Base-by-base conservation (phyloP, 495 filamentous ascomycete genomes). In the Penicillium robsamsonii region DNA sequence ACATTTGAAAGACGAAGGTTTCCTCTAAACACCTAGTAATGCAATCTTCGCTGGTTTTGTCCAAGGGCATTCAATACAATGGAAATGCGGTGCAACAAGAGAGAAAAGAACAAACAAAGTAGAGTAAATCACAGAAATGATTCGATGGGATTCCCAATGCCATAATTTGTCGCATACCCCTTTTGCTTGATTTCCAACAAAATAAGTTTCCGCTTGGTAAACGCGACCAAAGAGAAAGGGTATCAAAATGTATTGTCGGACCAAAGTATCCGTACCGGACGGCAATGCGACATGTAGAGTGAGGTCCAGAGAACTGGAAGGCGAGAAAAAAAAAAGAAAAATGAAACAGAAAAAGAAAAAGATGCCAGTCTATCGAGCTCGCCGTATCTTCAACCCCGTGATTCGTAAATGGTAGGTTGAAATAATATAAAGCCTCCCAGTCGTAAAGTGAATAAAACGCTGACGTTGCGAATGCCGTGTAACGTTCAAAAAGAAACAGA, bases 161-260 rank as follows among this genome's bases (percentile, higher is more conserved):
- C 24, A 20, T 47, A 48, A 22, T 38, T 44, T 43, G 47, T 47
- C 49, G 45, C 43, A 15, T 31, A 57, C 42, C 55, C n/a, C 48
- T 42, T 43, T 48, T 58, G 49, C 38, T 50, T 37, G 30, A 45
- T 59, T 63, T 56, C 53, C 48, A 27, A 46, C 27, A 59, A 37
- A 38, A 53, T 9, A 38, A 25, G 51, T 45, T 45, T 50, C 56
- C 53, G 52, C 56, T 46, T 57, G 53, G 53, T 67, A 54, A 56
- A 59, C 53, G 59, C 44, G 58, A 57, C 41, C 38, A 55, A 44
- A 58, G 47, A 55, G 43, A 58, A 60, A 65, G 67, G 67, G 67
- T 70, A 70, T 70, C 67, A 66, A 70, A 53, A 60, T 53, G 55
- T 61, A 47, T 61, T 59, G 58, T 66, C 66, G 52, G 50, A 60